Base-by-base conservation (phyloP, 495 filamentous ascomycete species). In the Pseudotulostoma volvatum region DNA sequence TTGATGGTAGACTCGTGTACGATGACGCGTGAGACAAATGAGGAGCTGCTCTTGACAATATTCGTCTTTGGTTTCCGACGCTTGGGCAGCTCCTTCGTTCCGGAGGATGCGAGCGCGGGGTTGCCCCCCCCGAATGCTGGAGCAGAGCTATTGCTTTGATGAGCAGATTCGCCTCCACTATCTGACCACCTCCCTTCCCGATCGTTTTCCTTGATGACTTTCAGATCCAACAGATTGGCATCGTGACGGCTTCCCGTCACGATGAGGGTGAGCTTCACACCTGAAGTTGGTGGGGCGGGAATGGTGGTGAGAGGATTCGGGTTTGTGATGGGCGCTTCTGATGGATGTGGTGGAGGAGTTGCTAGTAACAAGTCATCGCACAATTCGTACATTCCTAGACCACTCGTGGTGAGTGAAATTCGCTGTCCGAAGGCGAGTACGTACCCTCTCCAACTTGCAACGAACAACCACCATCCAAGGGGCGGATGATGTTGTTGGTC, bases 31-130 rank as follows among this genome's bases (percentile, higher is more conserved):
- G 87, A 94, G 15, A 97, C 85, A 51, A 94, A 96, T 3, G 85
- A 88, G 14, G 90, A 96, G 57, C 93, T 95, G 61, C 84, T 95
- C 66, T 97, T 97, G 31, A 86, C 74, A 48, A 97, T 86, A 54
- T 90, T 96, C 56, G 84, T 94, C 62, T 94, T 95, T 8, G 90
- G 92, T 58, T 96, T 97, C 43, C 79, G 70, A 48, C 76, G 62
- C 57, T 93, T 93, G 36, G 68, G 61, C 2, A 70, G 66, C 46
- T 93, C 86, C 57, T 85, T 93, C n/a, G 68, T 55, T 16, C 56
- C 60, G 11, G 68, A 62, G 2, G 63, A 55, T 15, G 68, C 63
- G 33, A 96, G 67, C 14, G 81, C 68, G 9, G 73, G 64, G 51
- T 95, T 95, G 34, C 81, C 81, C 44, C 86, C 81, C n/a, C 88